Evolutionary conservation across 2,329 filamentous ascomycete species (phyloP).

Genomic region (Diaporthe amygdali): DNA sequence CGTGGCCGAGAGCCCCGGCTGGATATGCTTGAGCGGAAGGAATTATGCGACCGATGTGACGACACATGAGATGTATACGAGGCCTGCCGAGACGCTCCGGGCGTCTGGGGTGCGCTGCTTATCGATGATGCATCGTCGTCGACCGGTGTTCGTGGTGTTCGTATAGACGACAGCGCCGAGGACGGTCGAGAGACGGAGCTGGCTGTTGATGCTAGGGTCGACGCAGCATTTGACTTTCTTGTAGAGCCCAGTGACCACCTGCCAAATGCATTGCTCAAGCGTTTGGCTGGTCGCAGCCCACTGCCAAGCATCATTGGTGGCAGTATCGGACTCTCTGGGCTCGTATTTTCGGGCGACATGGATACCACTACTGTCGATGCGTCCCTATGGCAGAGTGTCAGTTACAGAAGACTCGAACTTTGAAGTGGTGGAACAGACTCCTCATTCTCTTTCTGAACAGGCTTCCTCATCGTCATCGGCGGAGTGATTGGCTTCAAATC

Average conservation of each 20-base stretch:
- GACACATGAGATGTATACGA: constrained; percentile 7
- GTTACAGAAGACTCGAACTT: accelerated
- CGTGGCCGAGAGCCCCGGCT: constrained; percentile 6
- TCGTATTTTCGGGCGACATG: not conserved
- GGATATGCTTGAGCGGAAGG: constrained; percentile 3
- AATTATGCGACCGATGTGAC: not conserved
- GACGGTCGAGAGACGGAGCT: constrained; percentile 14
- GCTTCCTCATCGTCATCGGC: not conserved
- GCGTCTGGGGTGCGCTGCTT: not conserved
- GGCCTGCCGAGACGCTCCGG: not conserved
- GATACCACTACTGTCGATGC: not conserved
- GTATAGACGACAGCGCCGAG: not conserved
- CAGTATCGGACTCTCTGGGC: not conserved
- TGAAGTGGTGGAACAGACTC: not conserved
- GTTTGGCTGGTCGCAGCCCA: not conserved
- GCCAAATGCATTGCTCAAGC: not conserved
- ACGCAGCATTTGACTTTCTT: not conserved
- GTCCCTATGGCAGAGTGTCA: not conserved
- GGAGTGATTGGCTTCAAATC: not conserved
- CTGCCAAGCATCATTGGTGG: not conserved
- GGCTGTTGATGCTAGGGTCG: not conserved
- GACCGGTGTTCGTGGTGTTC: not conserved
- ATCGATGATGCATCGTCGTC: constrained; percentile 13
- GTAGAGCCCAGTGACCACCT: constrained; percentile 1
- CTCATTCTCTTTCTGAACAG: not conserved